These are phyloP conservation scores for Chlorella sp. DNA, from an alignment of 139 green algal genomes.

Conservation along the genomic window DNA sequence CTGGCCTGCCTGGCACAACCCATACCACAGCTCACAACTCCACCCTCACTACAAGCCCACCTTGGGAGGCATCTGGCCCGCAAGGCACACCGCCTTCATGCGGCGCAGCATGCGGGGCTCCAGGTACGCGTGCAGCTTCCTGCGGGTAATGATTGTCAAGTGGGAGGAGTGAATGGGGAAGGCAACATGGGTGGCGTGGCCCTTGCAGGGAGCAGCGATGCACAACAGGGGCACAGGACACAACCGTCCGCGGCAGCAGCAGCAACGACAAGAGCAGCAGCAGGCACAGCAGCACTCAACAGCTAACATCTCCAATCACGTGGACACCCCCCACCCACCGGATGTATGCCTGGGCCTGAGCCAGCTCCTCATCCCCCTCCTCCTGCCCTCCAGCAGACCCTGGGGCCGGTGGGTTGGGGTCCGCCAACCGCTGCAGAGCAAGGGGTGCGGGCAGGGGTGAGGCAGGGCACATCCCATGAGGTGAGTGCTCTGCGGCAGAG, in stretches of 20 bases:
- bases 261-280: neutral
- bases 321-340: constrained; percentile 42
- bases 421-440: neutral
- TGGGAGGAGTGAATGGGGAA: too few relatives aligned
- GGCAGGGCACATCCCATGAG: too few relatives aligned
- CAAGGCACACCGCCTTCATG: constrained; percentile 59
- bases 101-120: constrained; percentile 78
- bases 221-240: too few relatives aligned
- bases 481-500: too few relatives aligned
- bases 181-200: too few relatives aligned
- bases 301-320: too few relatives aligned
- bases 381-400: constrained; percentile 25
- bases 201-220: too few relatives aligned
- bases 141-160: neutral
- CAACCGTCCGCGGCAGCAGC: too few relatives aligned
- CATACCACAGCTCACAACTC: too few relatives aligned
- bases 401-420: constrained; percentile 14
- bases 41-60: neutral
- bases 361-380: constrained; percentile 77
- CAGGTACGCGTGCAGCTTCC: constrained; percentile 60
- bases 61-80: constrained; percentile 35
- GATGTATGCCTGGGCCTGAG: constrained; percentile 70
- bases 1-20: too few relatives aligned
- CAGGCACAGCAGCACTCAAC: neutral
- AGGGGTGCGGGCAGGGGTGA: too few relatives aligned